A percentile compares a stretch with the other conserved stretches of the same genome.
phyloP scores from a whole-genome alignment of 306 rosid species.

The Dalbergia cochinchinensis region DNA sequence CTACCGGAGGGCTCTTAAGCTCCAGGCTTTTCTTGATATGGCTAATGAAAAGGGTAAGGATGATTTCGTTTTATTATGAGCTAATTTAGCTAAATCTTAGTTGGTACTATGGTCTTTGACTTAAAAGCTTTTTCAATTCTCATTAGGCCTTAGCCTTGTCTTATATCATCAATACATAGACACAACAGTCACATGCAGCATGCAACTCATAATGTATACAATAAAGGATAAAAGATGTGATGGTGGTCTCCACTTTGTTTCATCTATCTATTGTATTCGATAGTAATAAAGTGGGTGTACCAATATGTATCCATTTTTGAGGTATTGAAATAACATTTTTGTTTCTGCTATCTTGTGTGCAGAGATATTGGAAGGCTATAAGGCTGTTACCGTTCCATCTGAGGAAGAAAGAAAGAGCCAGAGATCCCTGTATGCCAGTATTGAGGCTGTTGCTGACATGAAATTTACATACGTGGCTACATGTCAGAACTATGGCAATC shows the following conservation, averaged over 20 bases:
- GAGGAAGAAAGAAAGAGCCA: slow-evolving; percentile 88
- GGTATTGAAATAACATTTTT: too few relatives aligned
- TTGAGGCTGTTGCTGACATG: slow-evolving; percentile 97
- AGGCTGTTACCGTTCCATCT: slow-evolving; percentile 84
- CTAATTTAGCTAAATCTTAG: too few relatives aligned
- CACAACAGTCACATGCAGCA: not conserved
- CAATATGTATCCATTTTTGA: too few relatives aligned
- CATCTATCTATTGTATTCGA: too few relatives aligned
- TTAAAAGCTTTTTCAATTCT: too few relatives aligned
- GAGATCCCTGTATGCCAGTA: slow-evolving; percentile 89
- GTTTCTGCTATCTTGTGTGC: slow-evolving; percentile 42
- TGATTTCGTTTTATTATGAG: slow-evolving; percentile 25
- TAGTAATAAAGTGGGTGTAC: too few relatives aligned
- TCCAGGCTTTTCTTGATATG: slow-evolving; percentile 99
- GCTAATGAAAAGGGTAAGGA: slow-evolving; percentile 82
- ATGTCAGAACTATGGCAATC: slow-evolving; percentile 96
- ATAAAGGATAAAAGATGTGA: not conserved
- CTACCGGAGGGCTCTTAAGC: slow-evolving; percentile 93
- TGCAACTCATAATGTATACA: slow-evolving; percentile 22
- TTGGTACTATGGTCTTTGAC: too few relatives aligned
- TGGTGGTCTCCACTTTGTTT: too few relatives aligned
- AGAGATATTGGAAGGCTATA: slow-evolving; percentile 96
- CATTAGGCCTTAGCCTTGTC: too few relatives aligned
- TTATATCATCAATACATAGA: not conserved
- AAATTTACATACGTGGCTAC: slow-evolving; percentile 96